These are phyloP conservation scores for Cadophora sp. DNA, from an alignment of 2,329 filamentous ascomycete species.

Conservation along the genomic window DNA sequence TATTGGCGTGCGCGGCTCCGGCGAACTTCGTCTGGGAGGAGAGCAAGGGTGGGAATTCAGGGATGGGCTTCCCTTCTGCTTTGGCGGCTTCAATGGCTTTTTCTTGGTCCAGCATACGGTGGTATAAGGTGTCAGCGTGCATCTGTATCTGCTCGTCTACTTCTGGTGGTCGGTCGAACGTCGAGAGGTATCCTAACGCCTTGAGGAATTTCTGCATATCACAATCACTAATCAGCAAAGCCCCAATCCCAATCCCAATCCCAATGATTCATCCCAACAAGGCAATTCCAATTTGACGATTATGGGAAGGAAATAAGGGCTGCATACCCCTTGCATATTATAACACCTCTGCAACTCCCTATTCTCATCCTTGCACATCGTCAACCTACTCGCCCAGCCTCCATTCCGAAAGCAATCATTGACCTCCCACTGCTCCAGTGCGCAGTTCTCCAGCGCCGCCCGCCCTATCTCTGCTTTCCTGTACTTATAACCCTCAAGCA, in stretches of 20 bases:
- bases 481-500: slow-evolving; percentile 85
- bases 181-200: slow-evolving; percentile 84
- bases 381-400: slow-evolving; percentile 70
- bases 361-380: slow-evolving; percentile 82
- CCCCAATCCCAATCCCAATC: background rate
- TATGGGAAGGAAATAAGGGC: background rate
- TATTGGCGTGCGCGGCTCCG: slow-evolving; percentile 30
- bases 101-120: slow-evolving; percentile 86
- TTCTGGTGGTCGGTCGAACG: slow-evolving; percentile 66
- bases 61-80: slow-evolving; percentile 62
- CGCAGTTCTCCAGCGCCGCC: slow-evolving; percentile 92
- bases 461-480: slow-evolving; percentile 78
- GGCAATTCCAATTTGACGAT: slow-evolving; percentile 7
- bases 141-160: slow-evolving; percentile 92
- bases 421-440: slow-evolving; percentile 83
- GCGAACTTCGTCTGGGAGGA: slow-evolving; percentile 28
- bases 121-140: slow-evolving; percentile 91
- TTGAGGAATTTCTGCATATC: slow-evolving; percentile 77
- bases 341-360: slow-evolving; percentile 85
- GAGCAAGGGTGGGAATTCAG: slow-evolving; percentile 65
- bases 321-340: slow-evolving; percentile 78
- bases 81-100: slow-evolving; percentile 73
- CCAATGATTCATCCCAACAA: background rate
- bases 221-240: background rate
- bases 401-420: slow-evolving; percentile 82